These are phyloP conservation scores for Aciculoconidium aculeatum DNA, from an alignment of 805 yeast genomes.

Conservation along the genomic window DNA sequence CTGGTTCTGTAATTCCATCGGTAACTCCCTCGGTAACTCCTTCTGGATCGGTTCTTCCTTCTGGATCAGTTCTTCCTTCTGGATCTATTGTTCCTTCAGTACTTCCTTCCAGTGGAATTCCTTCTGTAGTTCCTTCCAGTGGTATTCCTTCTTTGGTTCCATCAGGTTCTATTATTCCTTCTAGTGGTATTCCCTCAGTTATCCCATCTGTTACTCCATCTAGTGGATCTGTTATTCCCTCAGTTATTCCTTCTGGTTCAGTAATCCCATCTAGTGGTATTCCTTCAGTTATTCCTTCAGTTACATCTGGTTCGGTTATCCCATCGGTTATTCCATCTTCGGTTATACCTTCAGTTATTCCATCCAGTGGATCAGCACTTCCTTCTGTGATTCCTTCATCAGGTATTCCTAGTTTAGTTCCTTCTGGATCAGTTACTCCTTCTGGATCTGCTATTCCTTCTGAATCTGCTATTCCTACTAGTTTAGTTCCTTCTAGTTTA, in stretches of 20 bases:
- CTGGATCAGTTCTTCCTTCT: conserved; percentile 1
- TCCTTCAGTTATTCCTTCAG: conserved; percentile 5
- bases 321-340: conserved; percentile 3
- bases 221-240: conserved; percentile 2
- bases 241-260: too few relatives aligned
- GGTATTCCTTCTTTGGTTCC: too few relatives aligned
- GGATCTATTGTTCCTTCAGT: too few relatives aligned
- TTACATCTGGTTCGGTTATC: conserved; percentile 1
- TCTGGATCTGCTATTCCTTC: too few relatives aligned
- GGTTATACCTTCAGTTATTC: conserved; percentile 1
- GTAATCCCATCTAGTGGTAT: conserved; percentile 1
- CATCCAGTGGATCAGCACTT: conserved; percentile 1
- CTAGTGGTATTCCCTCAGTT: conserved; percentile 2
- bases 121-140: too few relatives aligned
- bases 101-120: too few relatives aligned
- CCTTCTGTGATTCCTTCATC: conserved; percentile 2
- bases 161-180: too few relatives aligned
- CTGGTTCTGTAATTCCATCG: too few relatives aligned
- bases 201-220: conserved; percentile 2
- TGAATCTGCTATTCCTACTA: too few relatives aligned
- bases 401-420: background rate
- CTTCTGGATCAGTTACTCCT: too few relatives aligned
- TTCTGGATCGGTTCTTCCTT: conserved; percentile 1
- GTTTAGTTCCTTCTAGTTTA: too few relatives aligned
- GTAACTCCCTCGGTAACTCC: conserved; percentile 3